Evolutionary conservation across 1,139 yeast species (phyloP).

Genomic region (Saccharomyces uvarum): DNA sequence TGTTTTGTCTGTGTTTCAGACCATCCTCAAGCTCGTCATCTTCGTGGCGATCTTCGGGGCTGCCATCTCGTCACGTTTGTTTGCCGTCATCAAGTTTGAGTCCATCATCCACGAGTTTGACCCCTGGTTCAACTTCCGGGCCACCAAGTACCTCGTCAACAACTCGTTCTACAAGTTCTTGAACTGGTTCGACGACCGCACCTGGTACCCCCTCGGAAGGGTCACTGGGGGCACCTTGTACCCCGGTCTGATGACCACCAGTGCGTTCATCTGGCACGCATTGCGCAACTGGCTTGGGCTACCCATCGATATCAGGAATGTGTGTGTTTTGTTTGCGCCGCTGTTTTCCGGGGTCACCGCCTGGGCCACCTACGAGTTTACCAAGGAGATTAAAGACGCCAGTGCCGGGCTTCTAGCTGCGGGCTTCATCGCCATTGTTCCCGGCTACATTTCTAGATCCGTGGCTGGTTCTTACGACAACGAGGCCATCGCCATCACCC

Average conservation of each 20-base stretch:
- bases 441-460: conserved; percentile 95
- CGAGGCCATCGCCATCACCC: conserved; percentile 96
- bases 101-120: conserved; percentile 97
- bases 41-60: conserved; percentile 77
- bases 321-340: conserved; percentile 94
- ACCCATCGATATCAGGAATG: conserved; percentile 90
- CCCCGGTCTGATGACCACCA: conserved; percentile 97
- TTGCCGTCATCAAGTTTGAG: conserved; percentile 79
- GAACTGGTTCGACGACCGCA: conserved; percentile 97
- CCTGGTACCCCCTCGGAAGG: conserved; percentile 98
- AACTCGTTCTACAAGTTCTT: conserved; percentile 84
- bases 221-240: conserved; percentile 98
- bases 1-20: conserved; percentile 11
- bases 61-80: conserved; percentile 80
- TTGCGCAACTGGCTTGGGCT: conserved; percentile 53
- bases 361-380: conserved; percentile 79
- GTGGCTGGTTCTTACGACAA: conserved; percentile 99
- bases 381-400: conserved; percentile 83
- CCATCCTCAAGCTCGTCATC: conserved; percentile 52
- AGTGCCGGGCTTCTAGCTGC: conserved; percentile 91
- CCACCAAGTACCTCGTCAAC: conserved; percentile 79
- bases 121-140: conserved; percentile 97
- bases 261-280: conserved; percentile 78
- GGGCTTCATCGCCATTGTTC: conserved; percentile 93
- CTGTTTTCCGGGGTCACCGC: conserved; percentile 94